A percentile compares a stretch with the other conserved stretches of the same genome.
These are phyloP conservation scores for Hypoxylon subgilvum DNA, from an alignment of 495 filamentous ascomycete species.

Conservation along the genomic window DNA sequence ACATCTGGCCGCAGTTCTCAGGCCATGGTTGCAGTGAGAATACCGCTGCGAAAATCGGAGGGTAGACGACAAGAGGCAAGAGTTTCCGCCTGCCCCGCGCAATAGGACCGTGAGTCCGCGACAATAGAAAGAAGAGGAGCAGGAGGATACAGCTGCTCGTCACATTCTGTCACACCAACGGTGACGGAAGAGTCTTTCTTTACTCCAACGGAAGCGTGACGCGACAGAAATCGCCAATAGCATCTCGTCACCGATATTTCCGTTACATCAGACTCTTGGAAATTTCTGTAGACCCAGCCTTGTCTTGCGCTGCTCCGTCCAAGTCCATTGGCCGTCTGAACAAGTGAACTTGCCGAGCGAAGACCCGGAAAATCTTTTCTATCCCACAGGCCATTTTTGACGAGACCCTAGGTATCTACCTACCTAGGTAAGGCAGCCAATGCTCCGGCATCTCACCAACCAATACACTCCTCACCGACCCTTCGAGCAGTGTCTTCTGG, in stretches of 20 bases:
- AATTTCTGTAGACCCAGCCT: constrained; percentile 13
- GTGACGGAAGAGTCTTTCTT: neutral
- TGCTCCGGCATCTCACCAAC: constrained; percentile 14
- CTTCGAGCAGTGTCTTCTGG: neutral
- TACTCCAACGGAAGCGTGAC: constrained; percentile 8
- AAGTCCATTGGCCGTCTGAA: constrained; percentile 6
- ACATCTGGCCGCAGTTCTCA: neutral
- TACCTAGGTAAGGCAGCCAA: too few relatives aligned
- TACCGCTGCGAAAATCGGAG: constrained; percentile 25
- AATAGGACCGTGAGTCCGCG: too few relatives aligned
- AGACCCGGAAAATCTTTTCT: constrained; percentile 17
- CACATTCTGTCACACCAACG: constrained; percentile 6
- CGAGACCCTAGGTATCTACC: constrained; percentile 7
- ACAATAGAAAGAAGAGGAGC: constrained; percentile 1
- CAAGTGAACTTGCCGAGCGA: constrained; percentile 17
- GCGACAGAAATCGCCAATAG: constrained; percentile 19
- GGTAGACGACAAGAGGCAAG: neutral
- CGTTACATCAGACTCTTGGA: constrained; percentile 30
- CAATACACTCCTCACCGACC: constrained; percentile 11
- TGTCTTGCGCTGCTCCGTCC: constrained; percentile 10
- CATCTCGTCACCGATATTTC: constrained; percentile 18
- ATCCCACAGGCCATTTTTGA: constrained; percentile 1
- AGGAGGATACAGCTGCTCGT: neutral
- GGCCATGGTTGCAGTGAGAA: constrained; percentile 1
- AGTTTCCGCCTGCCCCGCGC: neutral